Evolutionary conservation across 805 yeast genomes (phyloP), one percentile per base, ranked within the genome.

Genomic region (Kuraishia hungarica): DNA sequence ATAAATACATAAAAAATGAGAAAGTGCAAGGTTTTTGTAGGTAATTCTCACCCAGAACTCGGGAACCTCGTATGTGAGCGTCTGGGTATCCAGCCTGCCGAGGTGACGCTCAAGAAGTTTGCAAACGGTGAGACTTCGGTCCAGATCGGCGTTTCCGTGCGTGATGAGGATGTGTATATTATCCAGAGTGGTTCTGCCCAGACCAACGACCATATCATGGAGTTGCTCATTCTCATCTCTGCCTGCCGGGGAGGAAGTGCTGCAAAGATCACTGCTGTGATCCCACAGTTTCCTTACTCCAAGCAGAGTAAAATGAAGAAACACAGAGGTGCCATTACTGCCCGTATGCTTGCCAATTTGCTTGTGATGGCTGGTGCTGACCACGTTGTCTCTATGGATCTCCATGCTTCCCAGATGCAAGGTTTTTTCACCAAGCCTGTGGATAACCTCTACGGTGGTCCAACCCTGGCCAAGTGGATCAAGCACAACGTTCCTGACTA

Each of bases 161-260:
- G 99, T 71, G 98, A 94, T 68, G 97, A 94, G 70, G 98, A 94
- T 67, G 97, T 94, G 26, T 92, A 90, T 67, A 90, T 90, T 61
- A 87, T 93, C 60, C 97, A 92, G 69, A 84, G 92, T 48, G 96
- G 97, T 6, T 87, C 96, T 7, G 86, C 91, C n/a, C 80, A 86
- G 54, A 79, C 78, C 70, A 94, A 94, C 66, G 98, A 94, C 66
- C 94, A 90, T 66, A 89, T 94, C 57, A 94, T 94, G 99, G 99
- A 94, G 72, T 74, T 94, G 60, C 78, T 94, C 66, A 93, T 96
- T 58, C 78, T 94, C 63, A 92, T 94, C 50, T 86, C 96, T 51
- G 99, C 98, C 53, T 93, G 98, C 72, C 84, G 92, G 63, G 97
- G 97, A 58, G 99, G 99, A 10, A 89, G 97, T 13, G 99, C 99